Base-by-base conservation (phyloP, 2,329 filamentous ascomycete species). In the Phialophora verrucosa region DNA sequence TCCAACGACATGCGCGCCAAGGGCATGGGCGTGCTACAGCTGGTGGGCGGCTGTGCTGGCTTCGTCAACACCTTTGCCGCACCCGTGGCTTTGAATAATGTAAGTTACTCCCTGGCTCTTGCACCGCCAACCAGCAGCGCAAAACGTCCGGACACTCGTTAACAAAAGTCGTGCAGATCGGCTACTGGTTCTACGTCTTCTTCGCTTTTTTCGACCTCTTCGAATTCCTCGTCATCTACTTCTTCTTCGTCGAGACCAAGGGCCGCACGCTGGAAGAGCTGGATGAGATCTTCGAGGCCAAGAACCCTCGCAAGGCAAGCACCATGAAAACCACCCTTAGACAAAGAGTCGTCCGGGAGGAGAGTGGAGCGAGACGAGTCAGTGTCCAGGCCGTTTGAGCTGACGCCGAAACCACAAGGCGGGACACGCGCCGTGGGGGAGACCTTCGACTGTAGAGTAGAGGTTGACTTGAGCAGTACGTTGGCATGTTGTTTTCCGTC, bases 1-100 rank as follows among this genome's bases (percentile, higher is more conserved):
- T 80, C 78, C 10, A 84, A 83, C 69, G 82, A 85, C 72, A 83
- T 82, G 71, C 79, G 84, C 60, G 83, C 82, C 56, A 85, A 85
- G 75, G 83, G 83, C 11, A 85, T 85, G 81, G 83, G 81, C 4
- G 80, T 85, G 67, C 81, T 72, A 73, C 80, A 75, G 60, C 74
- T 78, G 64, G 79, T 76, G 69, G 79, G 77, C 69, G 80, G 80
- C 63, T 76, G 78, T 53, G 80, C 79, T 12, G 80, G 77, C 38
- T 77, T 83, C 47, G 75, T 83, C 59, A 83, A 83, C 72, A 83
- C 81, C 17, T 83, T 79, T 71, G 81, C 80, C 0, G 79, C 81
- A 67, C 79, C 79, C 0, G 80, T 84, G 1, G 78, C 82, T 1
- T 75, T 85, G 32, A 75, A 49, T 10, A 38, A 64, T 27, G 62